phyloP scores from a whole-genome alignment of 2,329 filamentous ascomycete genomes.

The Penicillium sp. region DNA sequence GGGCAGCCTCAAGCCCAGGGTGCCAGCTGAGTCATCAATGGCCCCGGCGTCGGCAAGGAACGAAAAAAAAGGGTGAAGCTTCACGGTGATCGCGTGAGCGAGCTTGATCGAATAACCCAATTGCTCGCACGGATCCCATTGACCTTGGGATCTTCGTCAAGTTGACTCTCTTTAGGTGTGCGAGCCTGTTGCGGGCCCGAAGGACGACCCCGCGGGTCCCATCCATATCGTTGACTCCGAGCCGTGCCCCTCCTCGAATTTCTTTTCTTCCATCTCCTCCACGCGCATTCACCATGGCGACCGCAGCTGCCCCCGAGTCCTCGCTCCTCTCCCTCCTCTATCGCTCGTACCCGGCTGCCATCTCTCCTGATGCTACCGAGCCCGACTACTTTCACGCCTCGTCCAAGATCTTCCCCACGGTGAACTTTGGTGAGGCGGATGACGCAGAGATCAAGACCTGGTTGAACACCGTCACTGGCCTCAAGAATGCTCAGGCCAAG shows the following conservation, averaged over 20 bases:
- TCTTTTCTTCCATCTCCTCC: constrained; percentile 26
- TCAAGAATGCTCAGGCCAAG: constrained; percentile 54
- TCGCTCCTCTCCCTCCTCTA: constrained; percentile 49
- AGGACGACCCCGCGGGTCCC: constrained; percentile 28
- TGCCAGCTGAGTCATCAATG: constrained; percentile 15
- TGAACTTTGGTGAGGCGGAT: constrained; percentile 75
- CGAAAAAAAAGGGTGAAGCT: constrained; percentile 2
- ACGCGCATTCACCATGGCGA: constrained; percentile 31
- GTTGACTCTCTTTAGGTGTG: constrained; percentile 21
- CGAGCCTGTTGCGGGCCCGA: constrained; percentile 27
- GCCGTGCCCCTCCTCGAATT: constrained; percentile 35
- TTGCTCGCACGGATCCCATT: constrained; percentile 10
- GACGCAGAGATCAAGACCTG: constrained; percentile 87
- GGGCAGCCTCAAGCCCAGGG: no score
- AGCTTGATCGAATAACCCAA: constrained; percentile 3
- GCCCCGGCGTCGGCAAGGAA: constrained; percentile 6
- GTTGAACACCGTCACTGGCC: constrained; percentile 74
- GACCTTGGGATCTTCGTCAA: constrained; percentile 19
- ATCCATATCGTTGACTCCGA: constrained; percentile 21
- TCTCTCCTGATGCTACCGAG: constrained; percentile 45
- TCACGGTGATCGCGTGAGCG: background rate
- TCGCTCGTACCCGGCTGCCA: constrained; percentile 44
- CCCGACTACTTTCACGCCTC: constrained; percentile 49
- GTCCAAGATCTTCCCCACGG: constrained; percentile 66
- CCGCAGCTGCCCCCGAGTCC: constrained; percentile 41